Evolutionary conservation across 441 rosid genomes (phyloP).

Genomic region (Aleurites moluccanus): DNA sequence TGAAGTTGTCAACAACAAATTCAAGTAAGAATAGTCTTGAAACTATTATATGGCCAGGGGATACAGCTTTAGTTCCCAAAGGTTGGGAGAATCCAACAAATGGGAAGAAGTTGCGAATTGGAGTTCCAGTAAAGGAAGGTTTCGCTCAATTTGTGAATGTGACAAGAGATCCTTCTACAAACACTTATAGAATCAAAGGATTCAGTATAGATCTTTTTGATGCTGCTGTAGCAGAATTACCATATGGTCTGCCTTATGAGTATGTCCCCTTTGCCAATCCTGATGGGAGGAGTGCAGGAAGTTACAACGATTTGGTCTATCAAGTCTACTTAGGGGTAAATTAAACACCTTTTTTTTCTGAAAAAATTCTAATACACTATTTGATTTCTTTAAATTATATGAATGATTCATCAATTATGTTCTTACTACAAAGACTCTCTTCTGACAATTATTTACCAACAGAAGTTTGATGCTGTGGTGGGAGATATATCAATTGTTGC

Average conservation of each 20-base stretch:
- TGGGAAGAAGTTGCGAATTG: constrained; percentile 40
- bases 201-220: constrained; percentile 49
- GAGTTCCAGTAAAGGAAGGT: constrained; percentile 43
- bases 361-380: background rate
- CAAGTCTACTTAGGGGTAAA: constrained; percentile 36
- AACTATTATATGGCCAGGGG: constrained; percentile 58
- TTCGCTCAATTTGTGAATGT: constrained; percentile 40
- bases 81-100: constrained; percentile 56
- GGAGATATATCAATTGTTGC: constrained; percentile 56
- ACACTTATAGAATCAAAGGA: constrained; percentile 23
- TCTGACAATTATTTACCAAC: background rate
- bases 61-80: constrained; percentile 36
- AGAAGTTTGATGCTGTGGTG: constrained; percentile 47
- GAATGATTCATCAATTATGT: background rate
- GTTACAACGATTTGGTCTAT: constrained; percentile 42
- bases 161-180: constrained; percentile 23
- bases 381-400: background rate
- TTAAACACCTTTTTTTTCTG: background rate
- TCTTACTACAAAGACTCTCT: background rate
- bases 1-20: constrained; percentile 11
- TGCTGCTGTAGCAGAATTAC: constrained; percentile 37
- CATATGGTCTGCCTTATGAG: constrained; percentile 42
- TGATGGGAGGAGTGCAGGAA: constrained; percentile 28
- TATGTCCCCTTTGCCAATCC: constrained; percentile 33
- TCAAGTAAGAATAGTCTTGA: constrained; percentile 30